Percentiles rank a stretch among this genome's conserved stretches.
Conservation (phyloP, 1,284 basidiomycete genomes). For the Kwoniella shivajii region DNA sequence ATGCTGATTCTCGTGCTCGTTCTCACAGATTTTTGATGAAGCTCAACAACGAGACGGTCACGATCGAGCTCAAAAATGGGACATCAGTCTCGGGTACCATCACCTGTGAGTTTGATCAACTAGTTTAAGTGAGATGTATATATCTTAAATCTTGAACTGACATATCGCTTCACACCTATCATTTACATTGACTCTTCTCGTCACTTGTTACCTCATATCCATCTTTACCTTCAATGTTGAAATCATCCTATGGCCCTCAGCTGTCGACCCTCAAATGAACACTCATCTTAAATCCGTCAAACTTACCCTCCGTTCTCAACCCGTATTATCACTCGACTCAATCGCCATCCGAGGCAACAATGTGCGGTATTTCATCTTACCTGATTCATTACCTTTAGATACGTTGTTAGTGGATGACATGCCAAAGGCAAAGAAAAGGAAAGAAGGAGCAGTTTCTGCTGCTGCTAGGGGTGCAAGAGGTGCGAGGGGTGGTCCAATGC, state of each 20-base stretch:
- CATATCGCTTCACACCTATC: too few species aligned
- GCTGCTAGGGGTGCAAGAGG: constrained; percentile 39
- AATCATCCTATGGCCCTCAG: constrained; percentile 54
- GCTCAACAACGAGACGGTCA: constrained; percentile 98
- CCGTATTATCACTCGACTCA: constrained; percentile 67
- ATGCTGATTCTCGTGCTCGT: background rate
- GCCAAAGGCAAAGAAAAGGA: constrained; percentile 86
- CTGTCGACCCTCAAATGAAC: constrained; percentile 97
- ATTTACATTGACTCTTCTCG: background rate
- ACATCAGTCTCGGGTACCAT: constrained; percentile 95
- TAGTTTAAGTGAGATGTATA: too few species aligned
- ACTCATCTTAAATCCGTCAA: constrained; percentile 96
- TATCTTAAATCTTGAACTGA: background rate
- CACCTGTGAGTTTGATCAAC: constrained; percentile 66
- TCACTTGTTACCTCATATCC: background rate
- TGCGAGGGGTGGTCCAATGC: constrained; percentile 29
- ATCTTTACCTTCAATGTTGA: background rate
- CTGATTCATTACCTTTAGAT: constrained; percentile 93
- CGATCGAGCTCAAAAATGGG: constrained; percentile 97
- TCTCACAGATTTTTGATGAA: constrained; percentile 91
- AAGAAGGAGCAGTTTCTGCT: constrained; percentile 38
- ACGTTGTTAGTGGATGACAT: constrained; percentile 96
- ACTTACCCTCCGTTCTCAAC: constrained; percentile 78
- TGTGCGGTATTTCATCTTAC: constrained; percentile 83
- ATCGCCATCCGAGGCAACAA: constrained; percentile 91